Percentiles rank a stretch among this genome's conserved stretches.
Evolutionary conservation across 345 rosid genomes (phyloP).

Genomic region (Boechera divaricarpa): DNA sequence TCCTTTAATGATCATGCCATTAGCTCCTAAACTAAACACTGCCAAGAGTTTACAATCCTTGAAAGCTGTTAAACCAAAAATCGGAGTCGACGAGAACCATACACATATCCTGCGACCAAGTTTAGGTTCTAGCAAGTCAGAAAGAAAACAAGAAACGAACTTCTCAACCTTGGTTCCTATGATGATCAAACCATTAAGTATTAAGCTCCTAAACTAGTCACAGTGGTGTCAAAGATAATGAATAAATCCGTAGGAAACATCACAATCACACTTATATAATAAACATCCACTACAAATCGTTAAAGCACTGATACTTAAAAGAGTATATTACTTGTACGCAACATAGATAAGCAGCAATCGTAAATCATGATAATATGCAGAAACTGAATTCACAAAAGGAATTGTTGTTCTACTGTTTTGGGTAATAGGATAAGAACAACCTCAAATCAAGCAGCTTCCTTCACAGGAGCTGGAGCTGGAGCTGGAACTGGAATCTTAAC

Average conservation of each 20-base stretch:
- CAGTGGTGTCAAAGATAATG: background rate
- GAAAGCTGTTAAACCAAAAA: background rate
- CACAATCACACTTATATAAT: constrained; percentile 1
- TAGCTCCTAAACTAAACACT: constrained; percentile 10
- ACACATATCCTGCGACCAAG: background rate
- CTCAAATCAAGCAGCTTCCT: constrained; percentile 30
- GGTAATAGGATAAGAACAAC: constrained; percentile 27
- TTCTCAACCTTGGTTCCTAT: background rate
- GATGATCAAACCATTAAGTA: background rate
- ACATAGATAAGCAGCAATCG: constrained; percentile 10
- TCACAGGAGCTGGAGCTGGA: constrained; percentile 9
- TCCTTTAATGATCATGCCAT: background rate
- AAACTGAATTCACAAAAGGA: constrained; percentile 36
- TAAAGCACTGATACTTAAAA: constrained; percentile 25
- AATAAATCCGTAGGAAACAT: background rate
- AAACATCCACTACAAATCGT: constrained; percentile 32
- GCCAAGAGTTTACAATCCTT: background rate
- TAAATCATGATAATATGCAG: constrained; percentile 23
- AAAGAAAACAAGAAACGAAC: background rate
- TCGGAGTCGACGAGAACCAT: background rate
- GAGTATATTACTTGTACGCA: constrained; percentile 14
- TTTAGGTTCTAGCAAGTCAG: background rate
- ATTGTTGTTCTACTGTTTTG: constrained; percentile 1
- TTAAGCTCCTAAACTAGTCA: constrained; percentile 3
- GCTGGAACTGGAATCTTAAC: constrained; percentile 74